These are phyloP conservation scores for Bruguiera gymnorhiza DNA, from an alignment of 345 rosid genomes.

Conservation along the genomic window DNA sequence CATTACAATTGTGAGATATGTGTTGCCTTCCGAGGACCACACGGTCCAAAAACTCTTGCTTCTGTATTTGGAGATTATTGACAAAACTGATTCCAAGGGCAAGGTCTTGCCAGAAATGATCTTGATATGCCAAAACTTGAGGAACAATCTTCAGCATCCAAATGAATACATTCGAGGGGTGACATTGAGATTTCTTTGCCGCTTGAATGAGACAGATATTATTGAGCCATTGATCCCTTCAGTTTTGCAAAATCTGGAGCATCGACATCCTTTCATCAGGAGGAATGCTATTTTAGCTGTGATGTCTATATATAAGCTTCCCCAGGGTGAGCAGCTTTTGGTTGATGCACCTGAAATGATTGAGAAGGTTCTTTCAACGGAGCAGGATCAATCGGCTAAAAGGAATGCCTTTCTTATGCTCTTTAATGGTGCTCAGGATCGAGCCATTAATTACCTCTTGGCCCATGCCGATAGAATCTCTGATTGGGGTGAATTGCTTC, in stretches of 20 bases:
- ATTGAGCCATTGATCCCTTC: conserved; percentile 76
- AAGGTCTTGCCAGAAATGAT: conserved; percentile 92
- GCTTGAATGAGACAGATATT: conserved; percentile 63
- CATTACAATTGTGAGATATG: conserved; percentile 89
- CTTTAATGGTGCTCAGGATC: conserved; percentile 66
- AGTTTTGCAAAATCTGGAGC: conserved; percentile 63
- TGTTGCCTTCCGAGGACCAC: conserved; percentile 90
- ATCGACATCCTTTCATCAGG: conserved; percentile 66
- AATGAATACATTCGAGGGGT: conserved; percentile 94
- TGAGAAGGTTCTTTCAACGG: conserved; percentile 60
- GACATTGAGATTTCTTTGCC: conserved; percentile 72
- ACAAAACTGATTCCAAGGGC: conserved; percentile 74
- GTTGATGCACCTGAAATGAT: conserved; percentile 79
- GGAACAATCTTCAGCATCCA: conserved; percentile 96
- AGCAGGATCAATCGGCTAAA: conserved; percentile 72
- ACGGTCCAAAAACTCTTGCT: conserved; percentile 85
- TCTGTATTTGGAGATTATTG: conserved; percentile 82
- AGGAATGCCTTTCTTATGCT: conserved; percentile 78
- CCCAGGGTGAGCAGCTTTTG: conserved; percentile 68
- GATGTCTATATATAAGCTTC: conserved; percentile 76
- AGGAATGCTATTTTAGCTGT: conserved; percentile 71
- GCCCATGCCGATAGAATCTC: conserved; percentile 61
- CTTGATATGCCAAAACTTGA: conserved; percentile 81
- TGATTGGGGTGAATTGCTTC: conserved; percentile 72
- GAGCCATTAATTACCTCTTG: conserved; percentile 58